Evolutionary conservation across 2,329 filamentous ascomycete genomes (phyloP), one percentile per base, ranked within the genome.

Genomic region (Cladorrhinum sp.): DNA sequence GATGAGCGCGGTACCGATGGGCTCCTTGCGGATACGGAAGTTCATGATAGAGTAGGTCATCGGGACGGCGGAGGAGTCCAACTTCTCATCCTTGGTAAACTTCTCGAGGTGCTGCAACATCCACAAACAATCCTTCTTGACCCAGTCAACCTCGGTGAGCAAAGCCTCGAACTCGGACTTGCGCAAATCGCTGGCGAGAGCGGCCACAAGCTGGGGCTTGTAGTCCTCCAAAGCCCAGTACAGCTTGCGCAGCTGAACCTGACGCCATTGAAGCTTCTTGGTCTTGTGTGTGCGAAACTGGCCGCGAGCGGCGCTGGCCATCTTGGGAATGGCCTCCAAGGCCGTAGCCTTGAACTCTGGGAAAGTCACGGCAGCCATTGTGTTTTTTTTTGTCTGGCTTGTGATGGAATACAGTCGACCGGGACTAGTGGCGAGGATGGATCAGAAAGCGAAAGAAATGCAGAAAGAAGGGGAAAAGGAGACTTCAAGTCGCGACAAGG

Each of bases 201-300:
- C 92, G 73, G 91, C 89, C 66, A 85, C 72, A 63, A 98, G 81
- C 67, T 88, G 83, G 50, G 85, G 79, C 59, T 87, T 82, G 73
- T 91, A 88, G 79, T 98, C 93, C 66, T 86, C 86, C 67, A 97
- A 75, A 7, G 85, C 92, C 95, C 95, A 98, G 80, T 96, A 98
- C 59, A 98, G 87, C 82, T 92, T 93, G 68, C 93, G 89, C 63
- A 99, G 85, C 81, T 98, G 95, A 58, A 85, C 81, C 64, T 93
- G 80, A 65, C 95, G 87, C 78, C 89, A 98, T 70, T 91, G 84
- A 62, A 97, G 73, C 58, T 91, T 83, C 72, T 92, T 92, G 49
- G 93, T 97, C 77, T 88, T 90, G 74, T 92, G 87, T 18, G 90
- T 83, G 68, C 83, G 81, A 77, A 91, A 98, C n/a, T 88, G 86